These are phyloP conservation scores for Fusarium beomiforme DNA, from an alignment of 2,329 filamentous ascomycete genomes.

Conservation along the genomic window DNA sequence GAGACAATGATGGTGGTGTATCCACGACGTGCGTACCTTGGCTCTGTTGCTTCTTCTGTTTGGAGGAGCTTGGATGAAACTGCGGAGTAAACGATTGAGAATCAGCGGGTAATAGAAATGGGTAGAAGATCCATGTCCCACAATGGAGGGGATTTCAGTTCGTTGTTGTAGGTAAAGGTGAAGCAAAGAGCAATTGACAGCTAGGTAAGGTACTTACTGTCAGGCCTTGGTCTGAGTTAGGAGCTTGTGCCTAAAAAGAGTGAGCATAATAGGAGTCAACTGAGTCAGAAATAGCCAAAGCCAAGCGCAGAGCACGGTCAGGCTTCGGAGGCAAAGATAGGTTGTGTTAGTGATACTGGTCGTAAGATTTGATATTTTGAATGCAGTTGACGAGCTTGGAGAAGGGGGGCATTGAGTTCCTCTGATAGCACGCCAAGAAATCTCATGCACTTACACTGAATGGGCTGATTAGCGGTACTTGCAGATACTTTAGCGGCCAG, in stretches of 20 bases:
- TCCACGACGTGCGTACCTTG: conserved; percentile 22
- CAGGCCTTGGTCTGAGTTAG: not conserved
- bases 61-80: conserved; percentile 4
- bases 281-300: not conserved
- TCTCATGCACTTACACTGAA: conserved; percentile 33
- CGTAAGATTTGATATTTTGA: conserved; percentile 14
- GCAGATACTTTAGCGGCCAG: not conserved
- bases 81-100: conserved; percentile 26
- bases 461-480: conserved; percentile 4
- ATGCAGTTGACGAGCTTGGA: conserved; percentile 28
- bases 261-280: not conserved
- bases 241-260: conserved; percentile 1
- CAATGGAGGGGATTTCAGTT: not conserved
- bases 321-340: not conserved
- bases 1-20: conserved; percentile 37
- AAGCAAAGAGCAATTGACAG: not conserved
- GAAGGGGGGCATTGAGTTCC: conserved; percentile 18
- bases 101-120: conserved; percentile 29
- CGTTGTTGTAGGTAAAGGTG: not conserved
- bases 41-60: not conserved
- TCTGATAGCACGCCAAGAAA: conserved; percentile 28
- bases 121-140: conserved; percentile 23
- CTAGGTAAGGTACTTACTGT: not conserved
- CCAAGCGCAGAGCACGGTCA: not conserved
- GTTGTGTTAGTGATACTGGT: conserved; percentile 14